A percentile compares a stretch with the other conserved stretches of the same genome.
phyloP scores from a whole-genome alignment of 2,329 filamentous ascomycete genomes.

The Claviceps cyperi region DNA sequence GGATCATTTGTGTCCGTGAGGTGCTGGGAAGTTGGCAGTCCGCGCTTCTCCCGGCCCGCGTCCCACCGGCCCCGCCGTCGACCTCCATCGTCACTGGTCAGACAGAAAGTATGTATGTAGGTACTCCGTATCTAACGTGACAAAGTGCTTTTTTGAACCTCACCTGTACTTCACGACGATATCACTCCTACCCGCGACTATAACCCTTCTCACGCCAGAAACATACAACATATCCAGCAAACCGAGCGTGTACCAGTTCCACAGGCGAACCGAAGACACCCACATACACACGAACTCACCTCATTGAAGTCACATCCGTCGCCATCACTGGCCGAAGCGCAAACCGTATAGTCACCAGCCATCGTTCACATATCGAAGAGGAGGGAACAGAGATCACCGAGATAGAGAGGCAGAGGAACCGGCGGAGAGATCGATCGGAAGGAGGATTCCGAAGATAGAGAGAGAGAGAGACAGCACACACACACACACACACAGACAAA shows the following conservation, averaged over 20 bases:
- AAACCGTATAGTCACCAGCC: not conserved
- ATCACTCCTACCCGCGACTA: not conserved
- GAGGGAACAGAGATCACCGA: too few species aligned
- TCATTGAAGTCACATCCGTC: not conserved
- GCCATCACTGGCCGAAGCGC: not conserved
- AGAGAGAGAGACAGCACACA: not conserved
- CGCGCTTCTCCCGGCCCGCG: too few species aligned
- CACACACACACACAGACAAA: not conserved
- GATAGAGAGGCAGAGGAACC: too few species aligned
- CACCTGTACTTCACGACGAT: too few species aligned
- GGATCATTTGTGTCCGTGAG: too few species aligned
- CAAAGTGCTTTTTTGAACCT: too few species aligned
- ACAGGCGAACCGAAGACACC: not conserved
- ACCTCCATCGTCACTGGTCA: too few species aligned
- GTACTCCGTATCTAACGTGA: too few species aligned
- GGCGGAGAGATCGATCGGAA: not conserved
- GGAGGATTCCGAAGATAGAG: not conserved
- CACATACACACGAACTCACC: not conserved
- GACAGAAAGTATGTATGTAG: too few species aligned
- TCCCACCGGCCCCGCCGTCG: too few species aligned
- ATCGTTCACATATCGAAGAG: too few species aligned
- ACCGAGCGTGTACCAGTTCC: not conserved
- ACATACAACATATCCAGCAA: not conserved
- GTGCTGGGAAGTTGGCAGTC: too few species aligned
- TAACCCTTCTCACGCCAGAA: not conserved